Conservation (phyloP, 2,329 filamentous ascomycete genomes). For the Colletotrichum sp. region DNA sequence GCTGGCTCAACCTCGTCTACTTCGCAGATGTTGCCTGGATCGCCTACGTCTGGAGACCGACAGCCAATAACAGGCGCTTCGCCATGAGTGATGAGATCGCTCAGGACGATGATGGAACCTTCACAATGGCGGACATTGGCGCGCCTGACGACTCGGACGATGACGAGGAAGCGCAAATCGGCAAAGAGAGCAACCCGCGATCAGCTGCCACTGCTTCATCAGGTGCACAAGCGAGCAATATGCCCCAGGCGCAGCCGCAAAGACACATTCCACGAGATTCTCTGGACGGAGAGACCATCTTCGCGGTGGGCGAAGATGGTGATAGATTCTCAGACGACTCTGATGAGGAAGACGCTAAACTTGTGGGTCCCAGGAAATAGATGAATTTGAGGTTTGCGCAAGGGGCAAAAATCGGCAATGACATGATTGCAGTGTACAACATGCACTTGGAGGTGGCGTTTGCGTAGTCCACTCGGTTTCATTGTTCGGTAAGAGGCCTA, state of each 20-base stretch:
- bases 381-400: neutral
- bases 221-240: constrained; percentile 1
- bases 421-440: constrained; percentile 18
- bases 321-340: constrained; percentile 86
- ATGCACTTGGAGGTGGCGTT: constrained; percentile 6
- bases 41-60: constrained; percentile 95
- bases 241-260: constrained; percentile 18
- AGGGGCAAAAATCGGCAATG: neutral
- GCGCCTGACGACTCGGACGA: constrained; percentile 70
- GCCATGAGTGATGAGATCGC: constrained; percentile 99
- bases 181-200: constrained; percentile 32
- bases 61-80: constrained; percentile 94
- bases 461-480: neutral
- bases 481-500: neutral
- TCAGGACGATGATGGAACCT: constrained; percentile 94
- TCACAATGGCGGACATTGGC: constrained; percentile 93
- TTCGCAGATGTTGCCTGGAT: constrained; percentile 91
- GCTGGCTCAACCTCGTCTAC: constrained; percentile 97
- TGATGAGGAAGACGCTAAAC: constrained; percentile 62
- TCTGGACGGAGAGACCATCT: constrained; percentile 90
- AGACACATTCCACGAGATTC: constrained; percentile 56
- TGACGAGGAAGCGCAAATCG: constrained; percentile 61
- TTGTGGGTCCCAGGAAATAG: constrained; percentile 54
- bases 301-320: constrained; percentile 85
- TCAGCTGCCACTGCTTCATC: constrained; percentile 17